Evolutionary conservation across 2,329 filamentous ascomycete species (phyloP).

Genomic region (Colletotrichum simmondsii): DNA sequence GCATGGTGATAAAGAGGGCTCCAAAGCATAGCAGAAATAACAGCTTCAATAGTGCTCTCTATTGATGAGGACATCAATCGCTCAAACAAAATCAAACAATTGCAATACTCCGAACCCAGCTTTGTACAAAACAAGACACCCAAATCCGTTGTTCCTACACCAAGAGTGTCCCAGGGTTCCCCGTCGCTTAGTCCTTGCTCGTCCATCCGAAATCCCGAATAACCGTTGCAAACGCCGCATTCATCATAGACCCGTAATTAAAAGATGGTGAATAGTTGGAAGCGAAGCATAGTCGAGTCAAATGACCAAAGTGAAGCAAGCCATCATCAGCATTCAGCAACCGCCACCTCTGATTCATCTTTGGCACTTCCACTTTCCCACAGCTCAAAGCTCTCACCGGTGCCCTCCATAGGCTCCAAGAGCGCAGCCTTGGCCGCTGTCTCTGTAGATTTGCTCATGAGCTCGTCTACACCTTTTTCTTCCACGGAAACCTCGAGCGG

Average conservation of each 20-base stretch:
- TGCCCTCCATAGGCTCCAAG: conserved; percentile 67
- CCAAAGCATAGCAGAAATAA: background rate
- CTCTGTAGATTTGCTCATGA: conserved; percentile 50
- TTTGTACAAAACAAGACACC: conserved; percentile 20
- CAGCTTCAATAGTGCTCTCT: conserved; percentile 13
- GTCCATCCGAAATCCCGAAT: conserved; percentile 9
- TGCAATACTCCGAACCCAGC: conserved; percentile 18
- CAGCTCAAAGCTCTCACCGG: conserved; percentile 71
- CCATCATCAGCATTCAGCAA: conserved; percentile 39
- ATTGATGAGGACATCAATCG: conserved; percentile 27
- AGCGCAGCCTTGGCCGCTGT: conserved; percentile 56
- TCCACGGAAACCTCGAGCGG: conserved; percentile 32
- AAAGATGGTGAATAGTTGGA: conserved; percentile 34
- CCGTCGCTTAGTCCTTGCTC: conserved; percentile 10
- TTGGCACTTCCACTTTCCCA: conserved; percentile 77
- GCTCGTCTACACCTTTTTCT: conserved; percentile 45
- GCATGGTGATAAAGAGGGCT: background rate
- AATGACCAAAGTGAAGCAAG: conserved; percentile 13
- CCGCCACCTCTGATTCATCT: conserved; percentile 59
- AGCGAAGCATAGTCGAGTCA: conserved; percentile 15
- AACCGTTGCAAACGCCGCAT: conserved; percentile 30
- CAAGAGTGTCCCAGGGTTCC: conserved; percentile 8
- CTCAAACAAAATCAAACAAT: conserved; percentile 5
- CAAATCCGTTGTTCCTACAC: conserved; percentile 7
- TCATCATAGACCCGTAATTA: conserved; percentile 32